These are phyloP conservation scores for Sporothrix inflata DNA, from an alignment of 2,329 filamentous ascomycete genomes.

Conservation along the genomic window DNA sequence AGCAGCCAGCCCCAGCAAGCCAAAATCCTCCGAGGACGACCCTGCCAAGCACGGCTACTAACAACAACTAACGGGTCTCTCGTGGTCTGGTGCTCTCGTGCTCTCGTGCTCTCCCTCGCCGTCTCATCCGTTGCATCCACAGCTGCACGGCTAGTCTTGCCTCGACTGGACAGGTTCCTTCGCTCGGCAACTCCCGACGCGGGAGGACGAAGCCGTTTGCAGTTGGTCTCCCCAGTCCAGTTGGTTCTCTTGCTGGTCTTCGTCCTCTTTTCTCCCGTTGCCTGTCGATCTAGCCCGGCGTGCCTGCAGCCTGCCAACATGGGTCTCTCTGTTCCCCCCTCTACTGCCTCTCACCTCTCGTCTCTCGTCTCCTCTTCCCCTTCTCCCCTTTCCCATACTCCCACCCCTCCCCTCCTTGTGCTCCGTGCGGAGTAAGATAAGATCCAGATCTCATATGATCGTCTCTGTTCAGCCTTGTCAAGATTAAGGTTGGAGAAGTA, in stretches of 20 bases:
- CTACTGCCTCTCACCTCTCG: neutral
- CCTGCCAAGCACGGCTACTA: neutral
- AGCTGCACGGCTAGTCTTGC: neutral
- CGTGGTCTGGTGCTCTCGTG: neutral
- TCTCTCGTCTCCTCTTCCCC: neutral
- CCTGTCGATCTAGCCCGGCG: constrained; percentile 8
- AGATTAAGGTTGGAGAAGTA: neutral
- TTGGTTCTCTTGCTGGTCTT: neutral
- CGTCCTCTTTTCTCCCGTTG: neutral
- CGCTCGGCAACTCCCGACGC: constrained; percentile 7
- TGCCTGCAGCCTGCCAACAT: constrained; percentile 13
- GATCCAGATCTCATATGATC: constrained; percentile 19
- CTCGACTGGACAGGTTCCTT: neutral
- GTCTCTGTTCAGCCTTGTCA: constrained; percentile 20
- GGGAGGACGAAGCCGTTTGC: constrained; percentile 5
- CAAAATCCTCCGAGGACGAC: neutral
- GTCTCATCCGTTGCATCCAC: neutral
- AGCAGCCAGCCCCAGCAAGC: neutral
- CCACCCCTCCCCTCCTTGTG: constrained; percentile 4
- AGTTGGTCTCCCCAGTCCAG: neutral
- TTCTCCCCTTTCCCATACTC: neutral
- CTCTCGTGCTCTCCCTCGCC: neutral
- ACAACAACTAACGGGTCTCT: neutral
- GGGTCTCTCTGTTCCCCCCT: neutral
- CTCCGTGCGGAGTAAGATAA: constrained; percentile 6